Evolutionary conservation across 2,329 filamentous ascomycete genomes (phyloP).

Genomic region (Colletotrichum viniferum): DNA sequence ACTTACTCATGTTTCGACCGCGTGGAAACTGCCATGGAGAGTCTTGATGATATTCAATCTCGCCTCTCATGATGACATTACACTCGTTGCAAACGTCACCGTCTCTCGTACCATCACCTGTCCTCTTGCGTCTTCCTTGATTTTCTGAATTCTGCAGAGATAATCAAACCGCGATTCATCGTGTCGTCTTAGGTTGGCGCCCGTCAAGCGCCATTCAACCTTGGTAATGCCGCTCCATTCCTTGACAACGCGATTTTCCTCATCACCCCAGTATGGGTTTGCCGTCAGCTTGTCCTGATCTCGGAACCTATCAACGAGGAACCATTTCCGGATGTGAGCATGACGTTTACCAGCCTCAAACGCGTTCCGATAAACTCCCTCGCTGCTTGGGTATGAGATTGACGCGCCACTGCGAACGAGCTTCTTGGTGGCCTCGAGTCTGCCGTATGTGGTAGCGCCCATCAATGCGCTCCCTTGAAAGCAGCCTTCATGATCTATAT

Average conservation of each 20-base stretch:
- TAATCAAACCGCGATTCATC: background rate
- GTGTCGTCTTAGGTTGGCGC: rapidly evolving
- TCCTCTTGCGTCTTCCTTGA: background rate
- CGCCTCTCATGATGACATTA: rapidly evolving
- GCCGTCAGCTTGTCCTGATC: background rate
- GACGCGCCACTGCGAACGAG: background rate
- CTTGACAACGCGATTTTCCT: no score
- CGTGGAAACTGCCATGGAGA: no score
- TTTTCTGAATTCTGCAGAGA: rapidly evolving
- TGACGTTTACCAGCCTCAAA: background rate
- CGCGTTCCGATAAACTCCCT: background rate
- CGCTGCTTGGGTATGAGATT: background rate
- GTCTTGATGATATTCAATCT: no score
- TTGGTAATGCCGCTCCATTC: background rate
- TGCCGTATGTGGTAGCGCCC: background rate
- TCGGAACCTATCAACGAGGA: background rate
- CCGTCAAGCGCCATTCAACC: background rate
- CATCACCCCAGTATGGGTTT: background rate
- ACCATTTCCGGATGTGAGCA: background rate
- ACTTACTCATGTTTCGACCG: no score
- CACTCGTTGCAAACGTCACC: no score
- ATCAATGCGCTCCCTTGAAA: background rate
- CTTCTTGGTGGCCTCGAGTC: background rate
- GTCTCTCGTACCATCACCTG: background rate
- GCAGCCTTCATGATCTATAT: background rate